Percentiles rank a stretch among this genome's conserved stretches.
These are phyloP conservation scores for Plantago ovata DNA, from an alignment of 257 asterid genomes.

Conservation along the genomic window DNA sequence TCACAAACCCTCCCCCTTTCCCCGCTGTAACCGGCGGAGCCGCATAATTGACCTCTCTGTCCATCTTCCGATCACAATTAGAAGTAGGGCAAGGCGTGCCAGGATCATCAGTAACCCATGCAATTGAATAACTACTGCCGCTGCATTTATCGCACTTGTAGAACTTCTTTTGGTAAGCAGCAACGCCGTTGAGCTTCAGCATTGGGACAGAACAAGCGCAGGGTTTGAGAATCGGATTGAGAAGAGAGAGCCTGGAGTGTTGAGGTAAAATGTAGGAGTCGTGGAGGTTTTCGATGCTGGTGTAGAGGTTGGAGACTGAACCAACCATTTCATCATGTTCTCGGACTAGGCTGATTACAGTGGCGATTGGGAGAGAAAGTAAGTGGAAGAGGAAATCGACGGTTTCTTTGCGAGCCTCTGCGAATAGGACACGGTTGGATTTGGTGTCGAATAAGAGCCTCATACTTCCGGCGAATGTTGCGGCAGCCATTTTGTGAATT, in stretches of 20 bases:
- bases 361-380: slow-evolving; percentile 27
- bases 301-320: slow-evolving; percentile 19
- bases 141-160: slow-evolving; percentile 1
- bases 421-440: slow-evolving; percentile 30
- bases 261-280: slow-evolving; percentile 18
- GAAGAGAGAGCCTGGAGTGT: slow-evolving; percentile 19
- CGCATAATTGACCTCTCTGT: not conserved
- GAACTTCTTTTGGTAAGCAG: not conserved
- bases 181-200: not conserved
- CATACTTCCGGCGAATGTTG: slow-evolving; percentile 24
- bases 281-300: slow-evolving; percentile 20
- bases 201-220: slow-evolving; percentile 16
- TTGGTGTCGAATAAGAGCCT: slow-evolving; percentile 36
- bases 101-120: not conserved
- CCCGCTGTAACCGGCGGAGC: slow-evolving; percentile 2
- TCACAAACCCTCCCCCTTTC: slow-evolving; percentile 30
- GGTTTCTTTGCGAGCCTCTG: slow-evolving; percentile 33
- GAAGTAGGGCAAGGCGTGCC: not conserved
- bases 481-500: slow-evolving; percentile 12
- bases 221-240: slow-evolving; percentile 17
- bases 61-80: not conserved
- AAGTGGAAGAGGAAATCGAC: slow-evolving; percentile 39
- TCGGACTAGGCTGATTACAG: slow-evolving; percentile 17
- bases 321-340: slow-evolving; percentile 23
- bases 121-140: not conserved